Conservation (phyloP, 1,139 yeast species). For the Diutina scorzettiae region DNA sequence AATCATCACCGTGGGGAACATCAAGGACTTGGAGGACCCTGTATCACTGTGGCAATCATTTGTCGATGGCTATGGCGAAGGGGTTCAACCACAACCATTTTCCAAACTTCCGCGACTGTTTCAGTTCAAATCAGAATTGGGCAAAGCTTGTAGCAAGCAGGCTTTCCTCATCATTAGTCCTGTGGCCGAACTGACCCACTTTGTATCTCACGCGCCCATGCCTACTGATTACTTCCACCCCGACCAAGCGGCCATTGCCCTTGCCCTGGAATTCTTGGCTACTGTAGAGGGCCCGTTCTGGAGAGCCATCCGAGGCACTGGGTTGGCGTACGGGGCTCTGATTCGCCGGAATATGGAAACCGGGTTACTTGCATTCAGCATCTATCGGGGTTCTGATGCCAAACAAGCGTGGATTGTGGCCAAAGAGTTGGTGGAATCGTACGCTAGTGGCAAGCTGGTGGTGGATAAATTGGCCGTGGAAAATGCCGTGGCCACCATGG, state of each 20-base stretch:
- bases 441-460: slow-evolving; percentile 36
- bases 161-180: slow-evolving; percentile 68
- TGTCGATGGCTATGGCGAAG: slow-evolving; percentile 10
- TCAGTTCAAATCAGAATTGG: slow-evolving; percentile 44
- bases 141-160: slow-evolving; percentile 36
- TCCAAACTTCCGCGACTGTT: slow-evolving; percentile 39
- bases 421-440: slow-evolving; percentile 50
- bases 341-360: slow-evolving; percentile 49
- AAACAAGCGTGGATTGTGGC: slow-evolving; percentile 61
- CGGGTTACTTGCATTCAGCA: slow-evolving; percentile 52
- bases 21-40: slow-evolving; percentile 37
- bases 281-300: slow-evolving; percentile 96
- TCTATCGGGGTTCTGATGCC: slow-evolving; percentile 81
- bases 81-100: slow-evolving; percentile 12
- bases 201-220: slow-evolving; percentile 48
- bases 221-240: slow-evolving; percentile 54
- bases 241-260: slow-evolving; percentile 59
- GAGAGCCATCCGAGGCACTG: slow-evolving; percentile 93
- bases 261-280: slow-evolving; percentile 68
- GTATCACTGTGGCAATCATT: slow-evolving; percentile 52
- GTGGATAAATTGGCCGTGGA: slow-evolving; percentile 52
- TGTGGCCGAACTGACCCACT: slow-evolving; percentile 78
- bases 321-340: slow-evolving; percentile 81
- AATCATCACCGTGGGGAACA: slow-evolving; percentile 61
- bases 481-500: slow-evolving; percentile 67